Percentiles rank a stretch among this genome's conserved stretches.
These are phyloP conservation scores for Diaporthe caulivora DNA, from an alignment of 2,329 filamentous ascomycete genomes.

Conservation along the genomic window DNA sequence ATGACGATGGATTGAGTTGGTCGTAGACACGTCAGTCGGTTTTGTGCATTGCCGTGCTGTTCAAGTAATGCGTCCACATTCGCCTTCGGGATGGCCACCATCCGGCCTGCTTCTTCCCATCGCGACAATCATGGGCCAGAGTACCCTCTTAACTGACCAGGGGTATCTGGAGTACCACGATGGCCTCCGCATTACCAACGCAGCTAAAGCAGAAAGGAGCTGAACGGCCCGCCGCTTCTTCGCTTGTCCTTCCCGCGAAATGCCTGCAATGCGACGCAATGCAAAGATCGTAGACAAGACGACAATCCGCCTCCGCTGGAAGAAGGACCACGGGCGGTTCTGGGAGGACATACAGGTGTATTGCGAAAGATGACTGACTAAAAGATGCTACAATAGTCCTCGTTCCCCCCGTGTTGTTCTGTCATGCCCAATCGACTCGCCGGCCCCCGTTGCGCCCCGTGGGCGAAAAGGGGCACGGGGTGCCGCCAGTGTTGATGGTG, in stretches of 20 bases:
- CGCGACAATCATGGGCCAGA: no score
- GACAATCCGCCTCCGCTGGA: no score
- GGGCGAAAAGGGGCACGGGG: background rate
- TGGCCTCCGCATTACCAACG: background rate
- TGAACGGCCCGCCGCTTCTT: background rate
- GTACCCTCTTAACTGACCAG: background rate
- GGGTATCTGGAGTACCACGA: background rate
- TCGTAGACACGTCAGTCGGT: no score
- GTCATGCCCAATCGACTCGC: background rate
- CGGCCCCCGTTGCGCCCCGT: background rate
- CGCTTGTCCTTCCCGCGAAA: background rate
- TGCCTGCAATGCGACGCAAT: background rate
- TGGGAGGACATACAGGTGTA: conserved; percentile 37
- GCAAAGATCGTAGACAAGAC: background rate
- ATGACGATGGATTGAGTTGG: background rate
- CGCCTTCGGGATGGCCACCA: background rate
- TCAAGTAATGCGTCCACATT: background rate
- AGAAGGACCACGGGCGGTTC: conserved; percentile 1
- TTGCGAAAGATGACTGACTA: conserved; percentile 19
- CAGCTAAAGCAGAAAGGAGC: background rate
- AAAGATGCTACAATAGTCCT: conserved; percentile 15
- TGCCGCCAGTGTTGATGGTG: conserved; percentile 38
- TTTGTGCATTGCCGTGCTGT: background rate
- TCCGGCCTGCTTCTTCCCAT: background rate
- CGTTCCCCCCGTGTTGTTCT: background rate